Conservation (phyloP, 179 eudicot species). For the Carnegiea gigantea region DNA sequence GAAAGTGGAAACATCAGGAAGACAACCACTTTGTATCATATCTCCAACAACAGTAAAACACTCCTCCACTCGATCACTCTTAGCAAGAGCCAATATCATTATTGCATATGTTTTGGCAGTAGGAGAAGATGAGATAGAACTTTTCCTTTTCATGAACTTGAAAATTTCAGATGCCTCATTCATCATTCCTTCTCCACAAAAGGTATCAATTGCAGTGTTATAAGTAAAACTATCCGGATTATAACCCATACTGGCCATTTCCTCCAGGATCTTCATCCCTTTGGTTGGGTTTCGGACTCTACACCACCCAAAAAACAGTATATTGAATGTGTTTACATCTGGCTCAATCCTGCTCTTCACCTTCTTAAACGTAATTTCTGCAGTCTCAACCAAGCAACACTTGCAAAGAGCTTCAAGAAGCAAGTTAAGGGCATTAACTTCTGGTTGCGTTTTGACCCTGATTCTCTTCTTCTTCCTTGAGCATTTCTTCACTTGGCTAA, state of each 20-base stretch:
- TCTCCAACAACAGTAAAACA: constrained; percentile 59
- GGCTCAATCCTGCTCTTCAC: constrained; percentile 56
- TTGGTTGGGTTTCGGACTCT: constrained; percentile 67
- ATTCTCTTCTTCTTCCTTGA: constrained; percentile 77
- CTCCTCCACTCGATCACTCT: constrained; percentile 58
- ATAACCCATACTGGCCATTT: constrained; percentile 64
- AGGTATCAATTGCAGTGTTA: constrained; percentile 83
- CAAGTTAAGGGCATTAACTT: constrained; percentile 74
- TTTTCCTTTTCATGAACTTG: constrained; percentile 63
- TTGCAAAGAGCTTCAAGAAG: constrained; percentile 89
- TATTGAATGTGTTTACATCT: constrained; percentile 61
- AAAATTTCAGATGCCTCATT: constrained; percentile 65
- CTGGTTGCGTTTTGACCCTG: constrained; percentile 66
- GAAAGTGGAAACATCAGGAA: constrained; percentile 91
- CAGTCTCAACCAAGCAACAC: constrained; percentile 72
- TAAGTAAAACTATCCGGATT: constrained; percentile 74
- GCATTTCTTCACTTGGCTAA: constrained; percentile 67
- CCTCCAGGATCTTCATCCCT: constrained; percentile 68
- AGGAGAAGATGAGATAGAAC: constrained; percentile 62
- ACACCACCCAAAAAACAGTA: constrained; percentile 95
- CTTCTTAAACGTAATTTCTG: constrained; percentile 60
- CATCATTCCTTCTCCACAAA: constrained; percentile 74
- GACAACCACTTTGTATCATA: constrained; percentile 77
- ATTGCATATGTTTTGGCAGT: constrained; percentile 78
- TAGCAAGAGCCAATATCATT: constrained; percentile 69